Base-by-base conservation (phyloP, 257 asterid genomes). In the Euphrasia confusa region DNA sequence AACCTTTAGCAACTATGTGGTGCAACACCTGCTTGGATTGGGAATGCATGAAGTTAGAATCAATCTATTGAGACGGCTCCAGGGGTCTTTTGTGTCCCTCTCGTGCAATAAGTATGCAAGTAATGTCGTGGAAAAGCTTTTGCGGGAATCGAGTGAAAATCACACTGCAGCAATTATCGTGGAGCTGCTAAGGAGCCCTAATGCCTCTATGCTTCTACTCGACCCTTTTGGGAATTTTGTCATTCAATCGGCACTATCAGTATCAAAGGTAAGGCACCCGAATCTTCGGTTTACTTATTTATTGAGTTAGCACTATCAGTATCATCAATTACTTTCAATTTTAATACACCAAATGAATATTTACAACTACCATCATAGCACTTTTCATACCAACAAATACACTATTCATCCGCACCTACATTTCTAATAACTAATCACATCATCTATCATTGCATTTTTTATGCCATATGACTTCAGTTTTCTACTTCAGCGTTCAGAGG, bases 161-260 rank as follows among this genome's bases (percentile, higher is more conserved):
- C 40, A 56, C 24, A 58, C 76, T 35, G 54, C 66, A 0, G 56
- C 13, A 57, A 66, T 85, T 11, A 66, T 83, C 53, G 5, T 44
- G 70, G 97, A 90, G 76, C 65, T 90, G 55, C 70, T 87, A 52
- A 28, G 47, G 4, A 77, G 72, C 64, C 75, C 83, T 0, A 35
- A 76, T 65, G 74, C 82, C 60, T 33, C 82, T 1, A 71, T 32
- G 78, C 86, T 90, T 61, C 74, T 90, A 0, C 40, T 77, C 18
- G 87, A 90, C 68, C 89, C 96, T 58, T 87, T 17, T 11, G 97
- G 89, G 0, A 90, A 87, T 77, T 90, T 64, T 49, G 97, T 90
- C 78, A 69, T 90, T 67, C 96, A 90, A 62, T 68, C 75, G 52
- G 95, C 96, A 1, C 67, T 90, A 11, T 39, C 71, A 28, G 69